Conservation (phyloP, 345 rosid species). For the Turnera subulata region DNA sequence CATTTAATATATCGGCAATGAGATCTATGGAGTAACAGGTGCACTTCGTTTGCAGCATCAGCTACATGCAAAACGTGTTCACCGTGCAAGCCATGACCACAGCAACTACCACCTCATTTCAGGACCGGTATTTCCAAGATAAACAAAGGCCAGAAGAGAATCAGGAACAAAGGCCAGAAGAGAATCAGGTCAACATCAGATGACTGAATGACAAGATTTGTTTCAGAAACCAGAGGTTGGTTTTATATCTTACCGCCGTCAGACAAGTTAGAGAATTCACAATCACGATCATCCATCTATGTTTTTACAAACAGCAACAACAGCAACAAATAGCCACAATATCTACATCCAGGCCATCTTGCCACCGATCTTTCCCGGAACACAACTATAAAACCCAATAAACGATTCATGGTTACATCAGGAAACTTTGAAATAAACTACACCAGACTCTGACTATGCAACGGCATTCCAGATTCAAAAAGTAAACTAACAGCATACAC, state of each 20-base stretch:
- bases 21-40: slow-evolving; percentile 20
- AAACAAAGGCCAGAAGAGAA: slow-evolving; percentile 28
- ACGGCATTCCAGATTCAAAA: background rate
- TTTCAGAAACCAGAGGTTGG: slow-evolving; percentile 24
- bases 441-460: slow-evolving; percentile 6
- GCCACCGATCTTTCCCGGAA: slow-evolving; percentile 53
- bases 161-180: slow-evolving; percentile 28
- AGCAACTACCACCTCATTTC: slow-evolving; percentile 33
- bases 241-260: slow-evolving; percentile 38
- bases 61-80: slow-evolving; percentile 24
- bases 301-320: slow-evolving; percentile 61
- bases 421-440: slow-evolving; percentile 12
- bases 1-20: slow-evolving; percentile 14
- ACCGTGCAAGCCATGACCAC: slow-evolving; percentile 30
- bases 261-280: slow-evolving; percentile 31
- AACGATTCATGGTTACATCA: slow-evolving; percentile 34
- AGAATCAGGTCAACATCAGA: slow-evolving; percentile 28
- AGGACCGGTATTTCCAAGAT: slow-evolving; percentile 21
- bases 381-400: slow-evolving; percentile 62
- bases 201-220: slow-evolving; percentile 21
- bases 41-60: slow-evolving; percentile 34
- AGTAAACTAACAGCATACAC: slow-evolving; percentile 2
- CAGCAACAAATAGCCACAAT: slow-evolving; percentile 51
- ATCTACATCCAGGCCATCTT: slow-evolving; percentile 55
- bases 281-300: slow-evolving; percentile 56